These are phyloP conservation scores for Tilletia indica DNA, from an alignment of 1,284 basidiomycete species.

Conservation along the genomic window DNA sequence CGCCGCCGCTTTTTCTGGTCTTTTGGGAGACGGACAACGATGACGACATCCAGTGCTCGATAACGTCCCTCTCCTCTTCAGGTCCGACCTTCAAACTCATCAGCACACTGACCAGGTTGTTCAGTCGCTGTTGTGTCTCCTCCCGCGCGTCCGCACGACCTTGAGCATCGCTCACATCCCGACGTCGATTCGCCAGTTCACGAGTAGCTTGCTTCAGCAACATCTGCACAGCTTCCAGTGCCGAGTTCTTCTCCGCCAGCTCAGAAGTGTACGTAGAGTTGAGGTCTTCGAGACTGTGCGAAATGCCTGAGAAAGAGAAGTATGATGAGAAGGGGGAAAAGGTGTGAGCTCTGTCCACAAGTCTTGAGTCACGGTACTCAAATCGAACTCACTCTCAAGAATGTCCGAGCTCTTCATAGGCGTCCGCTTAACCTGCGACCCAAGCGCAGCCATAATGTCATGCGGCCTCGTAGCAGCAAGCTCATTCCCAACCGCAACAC, in stretches of 20 bases:
- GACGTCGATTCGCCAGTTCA: constrained; percentile 82
- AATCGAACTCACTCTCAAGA: constrained; percentile 67
- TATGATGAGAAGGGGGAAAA: background rate
- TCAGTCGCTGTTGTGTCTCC: constrained; percentile 36
- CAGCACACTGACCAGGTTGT: constrained; percentile 40
- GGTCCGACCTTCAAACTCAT: background rate
- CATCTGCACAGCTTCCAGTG: constrained; percentile 77
- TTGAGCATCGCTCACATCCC: constrained; percentile 54
- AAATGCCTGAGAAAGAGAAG: constrained; percentile 31
- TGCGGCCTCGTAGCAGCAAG: constrained; percentile 54
- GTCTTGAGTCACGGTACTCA: background rate
- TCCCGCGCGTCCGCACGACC: constrained; percentile 42
- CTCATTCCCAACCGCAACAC: constrained; percentile 32
- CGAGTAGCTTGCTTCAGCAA: constrained; percentile 85
- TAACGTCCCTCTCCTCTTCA: background rate
- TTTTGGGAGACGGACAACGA: background rate
- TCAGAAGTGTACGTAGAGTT: constrained; percentile 80
- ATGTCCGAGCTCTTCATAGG: constrained; percentile 86
- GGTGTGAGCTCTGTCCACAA: too few relatives aligned
- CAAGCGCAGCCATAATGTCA: constrained; percentile 64
- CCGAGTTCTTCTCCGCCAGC: constrained; percentile 80
- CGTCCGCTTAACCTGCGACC: constrained; percentile 60
- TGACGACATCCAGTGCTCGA: background rate
- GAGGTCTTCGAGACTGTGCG: constrained; percentile 66
- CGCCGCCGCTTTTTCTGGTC: background rate